Evolutionary conservation across 2,329 filamentous ascomycete genomes (phyloP).

Genomic region (Orbilia blumenaviensis): DNA sequence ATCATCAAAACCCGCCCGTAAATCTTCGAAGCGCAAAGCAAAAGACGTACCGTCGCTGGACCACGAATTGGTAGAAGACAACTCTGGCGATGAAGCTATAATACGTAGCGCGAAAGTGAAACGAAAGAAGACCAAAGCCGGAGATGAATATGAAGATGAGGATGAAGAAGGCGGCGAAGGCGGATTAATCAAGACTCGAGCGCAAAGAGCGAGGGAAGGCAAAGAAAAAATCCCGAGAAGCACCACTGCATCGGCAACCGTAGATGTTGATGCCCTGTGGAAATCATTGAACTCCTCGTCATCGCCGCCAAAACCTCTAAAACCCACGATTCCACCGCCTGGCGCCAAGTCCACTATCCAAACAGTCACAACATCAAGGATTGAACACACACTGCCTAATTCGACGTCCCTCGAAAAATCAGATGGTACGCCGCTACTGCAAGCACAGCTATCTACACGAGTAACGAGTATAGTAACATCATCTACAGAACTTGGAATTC

Average conservation of each 20-base stretch:
- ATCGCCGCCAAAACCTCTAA: slow-evolving; percentile 57
- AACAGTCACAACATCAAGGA: slow-evolving; percentile 55
- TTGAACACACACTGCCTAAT: slow-evolving; percentile 8
- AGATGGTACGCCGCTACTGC: slow-evolving; percentile 46
- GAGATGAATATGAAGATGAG: slow-evolving; percentile 50
- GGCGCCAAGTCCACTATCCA: slow-evolving; percentile 44
- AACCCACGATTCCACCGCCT: neutral
- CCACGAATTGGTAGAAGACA: slow-evolving; percentile 55
- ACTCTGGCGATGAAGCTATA: slow-evolving; percentile 55
- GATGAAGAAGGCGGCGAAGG: slow-evolving; percentile 64
- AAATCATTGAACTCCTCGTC: slow-evolving; percentile 63
- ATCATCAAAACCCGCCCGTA: slow-evolving; percentile 57
- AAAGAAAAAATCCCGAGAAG: slow-evolving; percentile 68
- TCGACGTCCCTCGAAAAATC: slow-evolving; percentile 19
- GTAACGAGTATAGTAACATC: slow-evolving; percentile 54
- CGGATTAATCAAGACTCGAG: slow-evolving; percentile 75
- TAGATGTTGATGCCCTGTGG: slow-evolving; percentile 78
- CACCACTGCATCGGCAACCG: slow-evolving; percentile 70
- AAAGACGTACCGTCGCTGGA: slow-evolving; percentile 59
- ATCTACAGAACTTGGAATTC: slow-evolving; percentile 38
- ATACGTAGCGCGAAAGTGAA: slow-evolving; percentile 58
- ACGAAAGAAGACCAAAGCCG: slow-evolving; percentile 56
- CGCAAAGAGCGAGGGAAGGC: slow-evolving; percentile 73
- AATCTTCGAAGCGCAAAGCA: slow-evolving; percentile 56
- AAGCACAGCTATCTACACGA: slow-evolving; percentile 47